A percentile compares a stretch with the other conserved stretches of the same genome.
Evolutionary conservation across 805 yeast species (phyloP).

Genomic region (Candida awuae): DNA sequence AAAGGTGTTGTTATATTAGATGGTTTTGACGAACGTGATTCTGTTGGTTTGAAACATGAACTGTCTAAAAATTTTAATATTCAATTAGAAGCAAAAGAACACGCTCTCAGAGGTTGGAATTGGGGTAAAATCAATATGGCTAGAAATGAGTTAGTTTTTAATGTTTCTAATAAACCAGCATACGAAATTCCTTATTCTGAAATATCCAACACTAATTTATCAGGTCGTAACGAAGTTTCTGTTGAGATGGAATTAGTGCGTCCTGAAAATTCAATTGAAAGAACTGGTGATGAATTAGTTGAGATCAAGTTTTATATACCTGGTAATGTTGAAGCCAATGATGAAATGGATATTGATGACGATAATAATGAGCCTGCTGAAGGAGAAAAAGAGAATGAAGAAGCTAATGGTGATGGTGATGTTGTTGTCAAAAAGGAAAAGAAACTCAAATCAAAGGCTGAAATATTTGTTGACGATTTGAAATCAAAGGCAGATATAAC

Average conservation of each 20-base stretch:
- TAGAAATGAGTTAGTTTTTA: constrained; percentile 81
- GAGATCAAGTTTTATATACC: constrained; percentile 93
- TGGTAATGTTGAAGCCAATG: constrained; percentile 52
- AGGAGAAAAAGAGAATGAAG: constrained; percentile 8
- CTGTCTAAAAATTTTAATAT: constrained; percentile 68
- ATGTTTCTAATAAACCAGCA: constrained; percentile 78
- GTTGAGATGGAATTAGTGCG: constrained; percentile 59
- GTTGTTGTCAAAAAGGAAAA: constrained; percentile 27
- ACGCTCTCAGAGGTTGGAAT: constrained; percentile 96
- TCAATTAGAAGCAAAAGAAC: constrained; percentile 76
- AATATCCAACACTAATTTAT: constrained; percentile 77
- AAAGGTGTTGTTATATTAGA: constrained; percentile 81
- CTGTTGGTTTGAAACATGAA: constrained; percentile 72
- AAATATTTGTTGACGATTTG: constrained; percentile 80
- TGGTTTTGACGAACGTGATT: constrained; percentile 85
- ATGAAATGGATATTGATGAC: constrained; percentile 35
- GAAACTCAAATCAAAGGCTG: constrained; percentile 63
- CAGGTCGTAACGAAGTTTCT: constrained; percentile 90
- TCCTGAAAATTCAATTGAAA: constrained; percentile 40
- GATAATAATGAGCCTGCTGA: too few species aligned
- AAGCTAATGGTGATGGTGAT: constrained; percentile 17
- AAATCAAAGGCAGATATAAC: constrained; percentile 93
- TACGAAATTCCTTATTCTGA: constrained; percentile 83
- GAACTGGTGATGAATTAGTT: constrained; percentile 91
- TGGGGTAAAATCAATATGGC: constrained; percentile 96